A percentile compares a stretch with the other conserved stretches of the same genome.
phyloP scores from a whole-genome alignment of 805 yeast species.

The Wickerhamomyces sydowiorum region DNA sequence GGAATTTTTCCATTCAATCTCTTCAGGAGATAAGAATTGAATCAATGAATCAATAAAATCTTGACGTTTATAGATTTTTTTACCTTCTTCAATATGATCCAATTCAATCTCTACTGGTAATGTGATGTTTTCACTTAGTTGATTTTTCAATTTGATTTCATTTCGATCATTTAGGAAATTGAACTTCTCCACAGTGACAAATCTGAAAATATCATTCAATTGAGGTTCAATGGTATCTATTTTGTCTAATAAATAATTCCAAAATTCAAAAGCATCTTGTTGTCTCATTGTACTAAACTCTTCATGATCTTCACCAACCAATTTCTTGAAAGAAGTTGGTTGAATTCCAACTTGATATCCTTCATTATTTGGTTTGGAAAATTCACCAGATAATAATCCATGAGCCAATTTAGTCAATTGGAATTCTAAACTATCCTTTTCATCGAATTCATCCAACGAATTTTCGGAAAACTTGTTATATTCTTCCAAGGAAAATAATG shows the following conservation, averaged over 20 bases:
- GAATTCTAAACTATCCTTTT: constrained; percentile 49
- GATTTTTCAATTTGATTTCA: constrained; percentile 50
- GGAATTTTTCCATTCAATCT: constrained; percentile 42
- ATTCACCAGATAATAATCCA: constrained; percentile 72
- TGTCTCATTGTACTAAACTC: constrained; percentile 87
- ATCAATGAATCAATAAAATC: constrained; percentile 36
- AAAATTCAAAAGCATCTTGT: constrained; percentile 93
- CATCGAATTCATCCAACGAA: constrained; percentile 34
- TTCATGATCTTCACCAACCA: constrained; percentile 70
- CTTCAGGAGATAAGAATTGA: constrained; percentile 49
- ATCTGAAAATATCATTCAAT: constrained; percentile 50
- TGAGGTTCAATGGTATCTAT: constrained; percentile 41
- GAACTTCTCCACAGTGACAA: constrained; percentile 57
- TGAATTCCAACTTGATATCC: constrained; percentile 69
- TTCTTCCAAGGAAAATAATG: constrained; percentile 42
- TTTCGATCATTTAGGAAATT: constrained; percentile 44
- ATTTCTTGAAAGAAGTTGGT: constrained; percentile 69
- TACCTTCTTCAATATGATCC: constrained; percentile 34
- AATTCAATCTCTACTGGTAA: constrained; percentile 48
- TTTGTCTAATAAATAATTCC: constrained; percentile 58
- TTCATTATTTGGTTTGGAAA: constrained; percentile 48
- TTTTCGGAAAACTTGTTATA: constrained; percentile 17
- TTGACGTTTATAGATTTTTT: constrained; percentile 36
- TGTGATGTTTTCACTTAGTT: constrained; percentile 58
- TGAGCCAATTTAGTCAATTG: constrained; percentile 78